Base-by-base conservation (phyloP, 2,329 filamentous ascomycete species). In the Monascus ruber region DNA sequence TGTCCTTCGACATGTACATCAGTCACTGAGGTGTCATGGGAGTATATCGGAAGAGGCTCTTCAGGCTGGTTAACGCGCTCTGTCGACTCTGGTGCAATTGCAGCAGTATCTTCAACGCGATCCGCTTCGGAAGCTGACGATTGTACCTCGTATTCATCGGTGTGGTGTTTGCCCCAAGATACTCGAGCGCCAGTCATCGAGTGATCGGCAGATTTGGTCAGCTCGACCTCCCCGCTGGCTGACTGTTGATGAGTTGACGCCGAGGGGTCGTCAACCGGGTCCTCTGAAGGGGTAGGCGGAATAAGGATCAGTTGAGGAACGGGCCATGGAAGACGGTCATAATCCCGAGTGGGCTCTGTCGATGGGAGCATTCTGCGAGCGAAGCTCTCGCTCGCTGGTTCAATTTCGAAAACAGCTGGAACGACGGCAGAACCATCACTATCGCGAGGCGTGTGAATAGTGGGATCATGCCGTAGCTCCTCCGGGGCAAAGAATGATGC, bases 151-250 rank as follows among this genome's bases (percentile, higher is more conserved):
- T 77, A 82, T 42, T 76, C 73, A 53, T 80, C 76, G 4, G 73
- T 80, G 51, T 78, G 69, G 45, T 79, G 79, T 43, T 78, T 66
- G 7, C 76, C 79, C 78, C 77, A 82, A 8, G 70, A 77, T 4
- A 82, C 78, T 48, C 79, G 80, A 5, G 73, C 66, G 25, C 51
- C 55, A 24, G 62, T 59, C 5, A 63, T 63, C 27, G 68, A 64
- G 24, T 64, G 57, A 37, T 68, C 63, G n/a, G 63, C 53, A 1
- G 59, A 60, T 41, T 66, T 58, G 7, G 17, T 17, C 17, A 17
- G 17, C 17, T 17, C 17, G 17, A 69, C 52, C 29, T 66, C 53
- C 37, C 74, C 69, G 7, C 65, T 65, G 34, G 58, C 63, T 5
- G 62, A 54, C 33, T 68, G 54, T 39, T 67, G 62, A 26, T 64